Evolutionary conservation across 441 rosid species (phyloP), one percentile per base, ranked within the genome.

Genomic region (Populus hybrid): DNA sequence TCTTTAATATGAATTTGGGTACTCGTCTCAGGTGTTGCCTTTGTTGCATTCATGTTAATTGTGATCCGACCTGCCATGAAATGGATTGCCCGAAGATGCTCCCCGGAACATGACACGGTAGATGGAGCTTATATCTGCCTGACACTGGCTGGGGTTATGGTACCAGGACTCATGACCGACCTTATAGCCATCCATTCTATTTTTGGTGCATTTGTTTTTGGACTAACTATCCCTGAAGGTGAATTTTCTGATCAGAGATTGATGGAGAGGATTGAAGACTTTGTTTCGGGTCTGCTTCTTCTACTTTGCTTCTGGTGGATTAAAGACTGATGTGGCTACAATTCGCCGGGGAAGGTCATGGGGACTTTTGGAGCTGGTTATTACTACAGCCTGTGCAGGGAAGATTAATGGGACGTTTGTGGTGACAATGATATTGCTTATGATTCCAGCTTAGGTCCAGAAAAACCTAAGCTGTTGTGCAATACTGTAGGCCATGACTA

Each of bases 1-100:
- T 77, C 86, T 3, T 67, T 81, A 23, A 26, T 73, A 20, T 81
- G 84, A 0, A 6, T 84, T 0, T 84, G 84, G 86, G 84, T 81
- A 2, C 81, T 84, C 21, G 32, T 79, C 23, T 84, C 78, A 3
- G 86, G 84, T 12, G 66, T 76, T 26, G 82, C 77, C 10, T 84
- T 84, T 42, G 81, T 84, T 34, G 78, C 40, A 28, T 84, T 84
- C 76, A 81, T 81, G 86, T 12, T 81, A 4, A 69, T 76, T 5
- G 67, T 34, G 32, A 70, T 83, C 40, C 75, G 81, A 34, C 86
- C 83, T 0, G 72, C 77, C 8, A 81, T 84, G 84, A 84, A 71
- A 23, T 76, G 84, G 82, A 80, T 84, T 3, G 63, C 70, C 6
- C 12, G 70, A 6, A 12, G 53, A 70, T 70, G 65, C 70, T 70